Percentiles rank a stretch among this genome's conserved stretches.
Conservation (phyloP, 2,329 filamentous ascomycete species). For the Pseudogymnoascus sp. region DNA sequence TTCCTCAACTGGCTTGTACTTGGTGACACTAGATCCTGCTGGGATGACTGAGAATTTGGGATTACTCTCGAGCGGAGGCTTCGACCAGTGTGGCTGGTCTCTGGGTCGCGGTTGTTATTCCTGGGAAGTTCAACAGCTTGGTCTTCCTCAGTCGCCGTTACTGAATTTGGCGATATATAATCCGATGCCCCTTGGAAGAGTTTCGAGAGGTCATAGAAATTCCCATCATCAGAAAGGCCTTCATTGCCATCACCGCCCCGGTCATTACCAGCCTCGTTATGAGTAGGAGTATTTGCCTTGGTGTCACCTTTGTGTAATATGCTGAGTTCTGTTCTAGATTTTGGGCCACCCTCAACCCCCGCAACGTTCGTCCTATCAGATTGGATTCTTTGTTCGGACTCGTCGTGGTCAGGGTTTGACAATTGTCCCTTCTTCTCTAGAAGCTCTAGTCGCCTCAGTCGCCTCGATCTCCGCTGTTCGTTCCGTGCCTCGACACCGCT, state of each 20-base stretch:
- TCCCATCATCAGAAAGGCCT: background rate
- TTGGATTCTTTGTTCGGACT: background rate
- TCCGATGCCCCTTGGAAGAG: background rate
- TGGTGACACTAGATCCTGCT: background rate
- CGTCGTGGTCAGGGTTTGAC: background rate
- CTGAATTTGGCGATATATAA: background rate
- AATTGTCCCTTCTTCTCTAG: background rate
- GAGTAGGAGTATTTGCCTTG: background rate
- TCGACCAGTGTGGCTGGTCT: background rate
- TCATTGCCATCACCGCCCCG: background rate
- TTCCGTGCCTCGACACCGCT: background rate
- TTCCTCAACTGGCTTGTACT: conserved; percentile 10
- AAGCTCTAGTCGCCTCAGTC: background rate
- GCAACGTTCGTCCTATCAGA: background rate
- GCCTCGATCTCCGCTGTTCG: background rate
- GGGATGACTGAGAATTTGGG: conserved; percentile 11
- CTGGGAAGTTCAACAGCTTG: background rate
- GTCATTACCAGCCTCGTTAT: background rate
- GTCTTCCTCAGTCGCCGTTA: background rate
- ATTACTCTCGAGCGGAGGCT: conserved; percentile 3
- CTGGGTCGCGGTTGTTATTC: background rate
- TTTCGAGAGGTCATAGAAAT: background rate
- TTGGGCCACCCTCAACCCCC: too few species aligned
- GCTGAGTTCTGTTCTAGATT: too few species aligned
- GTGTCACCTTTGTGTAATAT: too few species aligned